A percentile compares a stretch with the other conserved stretches of the same genome.
Conservation (phyloP, 2,329 filamentous ascomycete species). For the Ophiostoma triangulosporum region DNA sequence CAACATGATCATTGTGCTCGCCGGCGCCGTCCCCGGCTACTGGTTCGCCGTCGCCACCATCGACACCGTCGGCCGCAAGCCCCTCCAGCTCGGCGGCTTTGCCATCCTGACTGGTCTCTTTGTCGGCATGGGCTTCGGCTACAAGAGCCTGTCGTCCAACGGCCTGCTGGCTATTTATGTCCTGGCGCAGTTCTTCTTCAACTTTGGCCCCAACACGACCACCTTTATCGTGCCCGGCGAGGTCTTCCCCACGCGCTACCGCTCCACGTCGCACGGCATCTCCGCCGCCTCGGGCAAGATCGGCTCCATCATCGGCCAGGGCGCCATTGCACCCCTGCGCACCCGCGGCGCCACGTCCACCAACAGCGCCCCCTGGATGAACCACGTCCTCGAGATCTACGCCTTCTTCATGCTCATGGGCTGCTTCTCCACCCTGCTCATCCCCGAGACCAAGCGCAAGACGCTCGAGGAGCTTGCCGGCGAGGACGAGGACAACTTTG, state of each 20-base stretch:
- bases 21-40: constrained; percentile 71
- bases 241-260: constrained; percentile 42
- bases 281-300: constrained; percentile 42
- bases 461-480: constrained; percentile 50
- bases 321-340: constrained; percentile 41
- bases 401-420: constrained; percentile 67
- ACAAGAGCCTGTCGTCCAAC: constrained; percentile 35
- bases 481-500: constrained; percentile 14
- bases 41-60: constrained; percentile 61
- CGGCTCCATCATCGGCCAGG: constrained; percentile 43
- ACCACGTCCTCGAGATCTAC: constrained; percentile 64
- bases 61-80: constrained; percentile 63
- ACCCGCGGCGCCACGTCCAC: constrained; percentile 27
- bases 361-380: constrained; percentile 48
- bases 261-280: constrained; percentile 44
- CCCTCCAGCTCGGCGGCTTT: constrained; percentile 57
- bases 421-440: constrained; percentile 52
- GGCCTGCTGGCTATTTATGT: constrained; percentile 43
- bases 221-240: constrained; percentile 45
- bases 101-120: constrained; percentile 46
- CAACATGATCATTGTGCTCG: constrained; percentile 66
- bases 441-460: constrained; percentile 62
- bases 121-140: constrained; percentile 49
- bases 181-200: constrained; percentile 45
- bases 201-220: constrained; percentile 44